These are phyloP conservation scores for Penicillium sclerotiorum DNA, from an alignment of 2,329 filamentous ascomycete genomes.

Conservation along the genomic window DNA sequence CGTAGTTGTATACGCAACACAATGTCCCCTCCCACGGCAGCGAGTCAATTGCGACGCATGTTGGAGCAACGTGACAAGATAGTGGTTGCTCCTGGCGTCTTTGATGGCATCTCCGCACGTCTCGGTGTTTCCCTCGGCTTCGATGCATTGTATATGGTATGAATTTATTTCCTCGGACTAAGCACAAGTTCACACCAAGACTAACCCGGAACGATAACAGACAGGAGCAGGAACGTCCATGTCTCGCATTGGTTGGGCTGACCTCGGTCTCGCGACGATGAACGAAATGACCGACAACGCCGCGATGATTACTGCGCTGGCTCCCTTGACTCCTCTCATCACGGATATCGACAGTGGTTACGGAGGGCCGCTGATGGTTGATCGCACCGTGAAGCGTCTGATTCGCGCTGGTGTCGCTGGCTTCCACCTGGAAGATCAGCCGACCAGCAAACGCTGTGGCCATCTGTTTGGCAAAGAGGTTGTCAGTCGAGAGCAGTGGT, in stretches of 20 bases:
- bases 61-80: slow-evolving; percentile 29
- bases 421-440: slow-evolving; percentile 62
- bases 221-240: slow-evolving; percentile 55
- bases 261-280: slow-evolving; percentile 54
- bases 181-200: no score
- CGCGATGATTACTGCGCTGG: slow-evolving; percentile 56
- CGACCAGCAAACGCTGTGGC: slow-evolving; percentile 47
- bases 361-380: slow-evolving; percentile 52
- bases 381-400: slow-evolving; percentile 53
- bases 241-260: slow-evolving; percentile 52
- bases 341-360: slow-evolving; percentile 60
- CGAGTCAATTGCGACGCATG: no score
- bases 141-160: slow-evolving; percentile 56
- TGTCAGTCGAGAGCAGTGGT: slow-evolving; percentile 36
- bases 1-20: no score
- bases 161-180: slow-evolving; percentile 9
- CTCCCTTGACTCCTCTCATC: slow-evolving; percentile 53
- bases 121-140: slow-evolving; percentile 53
- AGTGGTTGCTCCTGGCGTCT: slow-evolving; percentile 53
- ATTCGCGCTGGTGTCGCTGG: slow-evolving; percentile 57
- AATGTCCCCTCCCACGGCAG: no score
- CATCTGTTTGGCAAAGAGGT: slow-evolving; percentile 44
- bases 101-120: slow-evolving; percentile 54
- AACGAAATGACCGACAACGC: slow-evolving; percentile 57
- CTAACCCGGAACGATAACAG: no score